Base-by-base conservation (phyloP, 768 basidiomycete species). In the Suillus clintonianus region DNA sequence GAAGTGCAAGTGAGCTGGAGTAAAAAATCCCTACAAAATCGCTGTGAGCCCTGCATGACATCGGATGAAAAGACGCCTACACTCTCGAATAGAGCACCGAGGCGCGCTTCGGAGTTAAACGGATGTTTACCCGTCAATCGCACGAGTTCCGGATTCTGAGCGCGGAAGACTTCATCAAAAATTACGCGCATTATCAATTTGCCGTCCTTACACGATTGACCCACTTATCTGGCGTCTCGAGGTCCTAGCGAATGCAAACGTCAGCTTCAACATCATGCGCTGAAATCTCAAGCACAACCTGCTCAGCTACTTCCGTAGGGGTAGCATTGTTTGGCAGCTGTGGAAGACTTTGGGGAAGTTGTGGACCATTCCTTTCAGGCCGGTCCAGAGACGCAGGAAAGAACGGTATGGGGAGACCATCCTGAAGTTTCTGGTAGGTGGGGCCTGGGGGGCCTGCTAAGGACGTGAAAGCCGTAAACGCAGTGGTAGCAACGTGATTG, bases 91-190 rank as follows among this genome's bases (percentile, higher is more conserved):
- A 87, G 74, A 27, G 73, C 73, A n/a, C 74, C 72, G 17, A 88
- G 73, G 22, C 70, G 76, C 1, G 85, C 77, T 69, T 89, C 88
- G 36, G 72, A 67, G 70, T 89, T 89, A 78, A 88, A 86, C 1
- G 88, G 88, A 69, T 88, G 88, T 65, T 83, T 81, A 30, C 85
- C 85, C 5, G 86, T 88, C 59, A 87, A 67, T 3, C 84, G 80
- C 27, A 87, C 73, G 50, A 86, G 78, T 32, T 69, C 64, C 0
- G 77, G 74, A 50, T 80, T 71, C 67, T 77, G 37, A n/a, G 55
- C 19, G 13, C n/a, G 22, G 34, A 41, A 32, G 19, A 41, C 37
- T 1, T 41, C 7, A 27, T 55, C 43, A 61, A 27, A 13, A 22
- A 14, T 41, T 17, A 41, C 11, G 6, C 24, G 30, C 11, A 24